Evolutionary conservation across 2,329 filamentous ascomycete genomes (phyloP).

Genomic region (Beauveria australis): DNA sequence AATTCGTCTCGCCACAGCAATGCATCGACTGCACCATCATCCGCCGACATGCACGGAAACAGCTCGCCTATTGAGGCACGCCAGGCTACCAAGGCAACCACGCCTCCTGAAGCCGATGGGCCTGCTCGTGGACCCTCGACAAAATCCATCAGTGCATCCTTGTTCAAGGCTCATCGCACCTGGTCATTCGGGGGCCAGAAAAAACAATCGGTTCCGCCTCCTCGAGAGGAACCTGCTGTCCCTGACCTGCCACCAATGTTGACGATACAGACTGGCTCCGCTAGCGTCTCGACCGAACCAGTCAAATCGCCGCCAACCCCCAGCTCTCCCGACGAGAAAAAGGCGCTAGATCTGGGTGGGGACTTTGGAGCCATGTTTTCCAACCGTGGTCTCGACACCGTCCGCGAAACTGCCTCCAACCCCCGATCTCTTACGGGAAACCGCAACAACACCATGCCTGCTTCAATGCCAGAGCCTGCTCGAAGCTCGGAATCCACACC

Average conservation of each 20-base stretch:
- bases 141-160: conserved; percentile 42
- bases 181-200: conserved; percentile 53
- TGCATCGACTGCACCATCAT: conserved; percentile 53
- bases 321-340: conserved; percentile 41
- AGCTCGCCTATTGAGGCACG: conserved; percentile 21
- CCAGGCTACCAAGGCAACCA: conserved; percentile 30
- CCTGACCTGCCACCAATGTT: conserved; percentile 32
- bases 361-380: conserved; percentile 51
- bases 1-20: conserved; percentile 55
- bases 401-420: conserved; percentile 31
- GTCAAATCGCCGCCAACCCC: conserved; percentile 41
- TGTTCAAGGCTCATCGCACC: conserved; percentile 49
- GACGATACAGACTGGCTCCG: conserved; percentile 16
- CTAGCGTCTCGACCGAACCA: neutral
- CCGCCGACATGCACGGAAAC: conserved; percentile 32
- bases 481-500: conserved; percentile 23
- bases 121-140: conserved; percentile 18
- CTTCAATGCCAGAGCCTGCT: conserved; percentile 28
- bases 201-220: conserved; percentile 31
- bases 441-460: conserved; percentile 34
- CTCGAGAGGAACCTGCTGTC: conserved; percentile 20
- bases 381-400: conserved; percentile 39
- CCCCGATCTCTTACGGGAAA: conserved; percentile 39
- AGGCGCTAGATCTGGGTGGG: conserved; percentile 44
- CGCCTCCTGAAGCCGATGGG: conserved; percentile 23